These are phyloP conservation scores for Sporothrix dimorphospora DNA, from an alignment of 2,329 filamentous ascomycete species.

Conservation along the genomic window DNA sequence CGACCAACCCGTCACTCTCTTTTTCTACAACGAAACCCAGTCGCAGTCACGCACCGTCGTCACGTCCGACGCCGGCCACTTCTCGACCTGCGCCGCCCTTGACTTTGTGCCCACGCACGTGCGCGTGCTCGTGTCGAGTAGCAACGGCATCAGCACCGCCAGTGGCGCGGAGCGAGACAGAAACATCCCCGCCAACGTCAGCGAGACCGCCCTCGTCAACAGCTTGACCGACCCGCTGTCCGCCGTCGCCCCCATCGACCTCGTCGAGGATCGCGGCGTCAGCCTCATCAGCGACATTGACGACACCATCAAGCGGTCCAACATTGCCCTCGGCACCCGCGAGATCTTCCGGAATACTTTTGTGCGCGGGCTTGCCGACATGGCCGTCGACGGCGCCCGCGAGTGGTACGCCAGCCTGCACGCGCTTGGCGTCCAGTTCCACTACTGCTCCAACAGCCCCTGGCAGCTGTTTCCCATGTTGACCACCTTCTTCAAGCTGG, in stretches of 20 bases:
- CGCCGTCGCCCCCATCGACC: slow-evolving; percentile 72
- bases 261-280: slow-evolving; percentile 78
- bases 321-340: slow-evolving; percentile 81
- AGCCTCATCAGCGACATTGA: slow-evolving; percentile 98
- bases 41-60: slow-evolving; percentile 83
- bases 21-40: slow-evolving; percentile 86
- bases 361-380: slow-evolving; percentile 77
- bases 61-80: slow-evolving; percentile 90
- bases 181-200: background rate
- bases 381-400: slow-evolving; percentile 82
- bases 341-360: slow-evolving; percentile 98
- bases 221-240: slow-evolving; percentile 68
- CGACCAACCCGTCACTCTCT: slow-evolving; percentile 79
- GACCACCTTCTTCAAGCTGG: slow-evolving; percentile 78
- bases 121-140: slow-evolving; percentile 73
- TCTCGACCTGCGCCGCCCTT: slow-evolving; percentile 75
- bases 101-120: slow-evolving; percentile 92
- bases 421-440: slow-evolving; percentile 80
- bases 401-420: slow-evolving; percentile 86
- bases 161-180: background rate
- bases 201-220: slow-evolving; percentile 26
- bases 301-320: slow-evolving; percentile 95
- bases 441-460: slow-evolving; percentile 98
- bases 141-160: slow-evolving; percentile 19
- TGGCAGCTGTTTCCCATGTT: slow-evolving; percentile 96